A percentile compares a stretch with the other conserved stretches of the same genome.
Evolutionary conservation across 2,329 filamentous ascomycete genomes (phyloP).

Genomic region (Arthrobotrys pseudoclavata): DNA sequence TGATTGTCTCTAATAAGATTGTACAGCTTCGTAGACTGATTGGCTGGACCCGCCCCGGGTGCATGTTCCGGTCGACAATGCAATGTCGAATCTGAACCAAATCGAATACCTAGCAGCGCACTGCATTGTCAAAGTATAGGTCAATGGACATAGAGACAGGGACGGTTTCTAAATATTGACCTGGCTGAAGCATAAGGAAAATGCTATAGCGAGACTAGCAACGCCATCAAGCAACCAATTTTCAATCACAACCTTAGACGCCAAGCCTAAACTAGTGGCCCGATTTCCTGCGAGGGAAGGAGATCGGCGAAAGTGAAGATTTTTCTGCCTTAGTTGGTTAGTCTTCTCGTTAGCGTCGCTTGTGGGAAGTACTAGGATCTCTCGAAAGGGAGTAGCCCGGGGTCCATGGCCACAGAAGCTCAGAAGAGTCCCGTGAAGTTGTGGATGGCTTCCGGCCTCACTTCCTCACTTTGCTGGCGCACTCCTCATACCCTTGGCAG

Average conservation of each 20-base stretch:
- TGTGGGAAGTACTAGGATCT: constrained; percentile 18
- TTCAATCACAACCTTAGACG: constrained; percentile 33
- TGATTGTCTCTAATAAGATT: neutral
- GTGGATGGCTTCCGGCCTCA: constrained; percentile 27
- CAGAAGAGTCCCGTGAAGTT: constrained; percentile 27
- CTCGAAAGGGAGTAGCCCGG: constrained; percentile 27
- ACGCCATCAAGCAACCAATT: constrained; percentile 39
- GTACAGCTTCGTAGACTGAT: neutral
- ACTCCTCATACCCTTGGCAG: constrained; percentile 47
- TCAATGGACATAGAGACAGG: constrained; percentile 1
- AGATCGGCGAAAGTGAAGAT: constrained; percentile 57
- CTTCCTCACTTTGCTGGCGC: constrained; percentile 43
- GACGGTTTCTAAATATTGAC: constrained; percentile 48
- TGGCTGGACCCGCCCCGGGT: constrained; percentile 3
- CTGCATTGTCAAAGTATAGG: neutral
- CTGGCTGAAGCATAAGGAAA: constrained; percentile 21
- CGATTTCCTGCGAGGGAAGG: constrained; percentile 47
- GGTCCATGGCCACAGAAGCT: constrained; percentile 18
- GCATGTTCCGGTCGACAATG: neutral
- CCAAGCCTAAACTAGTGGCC: constrained; percentile 36
- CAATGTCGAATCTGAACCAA: neutral
- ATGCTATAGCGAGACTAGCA: constrained; percentile 31
- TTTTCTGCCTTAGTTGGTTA: constrained; percentile 35
- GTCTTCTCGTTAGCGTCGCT: neutral
- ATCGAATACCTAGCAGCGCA: neutral